Conservation (phyloP, 495 filamentous ascomycete genomes). For the Talaromyces liani region DNA sequence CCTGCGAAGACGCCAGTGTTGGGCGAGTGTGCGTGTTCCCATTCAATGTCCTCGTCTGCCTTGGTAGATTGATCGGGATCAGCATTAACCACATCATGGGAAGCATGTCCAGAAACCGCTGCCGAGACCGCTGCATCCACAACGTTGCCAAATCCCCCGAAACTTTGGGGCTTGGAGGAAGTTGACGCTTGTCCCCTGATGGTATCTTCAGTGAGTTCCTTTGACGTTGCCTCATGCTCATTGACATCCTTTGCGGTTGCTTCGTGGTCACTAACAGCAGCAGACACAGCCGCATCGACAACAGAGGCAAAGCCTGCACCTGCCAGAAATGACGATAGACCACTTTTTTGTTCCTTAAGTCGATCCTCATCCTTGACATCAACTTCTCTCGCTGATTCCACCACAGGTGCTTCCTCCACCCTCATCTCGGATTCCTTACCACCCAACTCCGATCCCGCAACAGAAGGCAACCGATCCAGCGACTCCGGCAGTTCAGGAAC, state of each 20-base stretch:
- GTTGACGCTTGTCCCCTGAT: background rate
- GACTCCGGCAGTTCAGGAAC: conserved; percentile 21
- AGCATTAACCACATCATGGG: background rate
- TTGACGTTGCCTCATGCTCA: background rate
- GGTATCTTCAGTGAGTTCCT: background rate
- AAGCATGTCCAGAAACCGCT: background rate
- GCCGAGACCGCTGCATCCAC: conserved; percentile 22
- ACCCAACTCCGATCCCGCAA: conserved; percentile 28
- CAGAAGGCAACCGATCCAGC: conserved; percentile 25
- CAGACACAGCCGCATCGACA: conserved; percentile 24
- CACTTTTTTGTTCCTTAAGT: background rate
- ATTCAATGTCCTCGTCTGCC: background rate
- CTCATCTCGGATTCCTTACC: conserved; percentile 2
- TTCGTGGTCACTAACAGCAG: conserved; percentile 11
- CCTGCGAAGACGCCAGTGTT: conserved; percentile 10
- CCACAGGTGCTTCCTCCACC: background rate
- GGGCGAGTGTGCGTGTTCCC: background rate
- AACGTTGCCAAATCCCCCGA: conserved; percentile 14
- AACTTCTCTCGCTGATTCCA: background rate
- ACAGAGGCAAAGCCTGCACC: conserved; percentile 18
- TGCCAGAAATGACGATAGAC: conserved; percentile 2
- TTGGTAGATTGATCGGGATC: background rate
- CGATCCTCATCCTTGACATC: background rate
- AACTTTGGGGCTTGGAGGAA: background rate
- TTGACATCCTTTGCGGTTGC: background rate